A percentile compares a stretch with the other conserved stretches of the same genome.
Evolutionary conservation across 176 grass and related monocot genomes (phyloP).

Genomic region (Areca catechu): DNA sequence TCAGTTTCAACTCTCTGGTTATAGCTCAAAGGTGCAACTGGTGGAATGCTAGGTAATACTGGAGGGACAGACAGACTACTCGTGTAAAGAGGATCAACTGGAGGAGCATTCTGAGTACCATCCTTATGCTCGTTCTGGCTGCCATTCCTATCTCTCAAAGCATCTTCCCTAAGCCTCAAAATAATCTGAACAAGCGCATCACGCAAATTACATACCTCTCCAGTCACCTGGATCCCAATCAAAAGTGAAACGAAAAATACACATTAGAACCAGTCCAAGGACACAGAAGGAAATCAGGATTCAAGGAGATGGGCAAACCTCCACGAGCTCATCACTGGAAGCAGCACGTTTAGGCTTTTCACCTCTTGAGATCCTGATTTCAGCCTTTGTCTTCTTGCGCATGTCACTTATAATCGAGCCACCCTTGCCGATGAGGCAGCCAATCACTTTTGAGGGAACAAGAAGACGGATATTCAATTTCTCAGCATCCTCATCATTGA

Average conservation of each 20-base stretch:
- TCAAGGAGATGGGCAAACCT: conserved; percentile 39
- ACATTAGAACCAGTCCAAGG: no score
- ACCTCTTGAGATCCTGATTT: conserved; percentile 81
- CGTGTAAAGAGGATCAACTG: conserved; percentile 48
- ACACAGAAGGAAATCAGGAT: conserved; percentile 2
- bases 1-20: conserved; percentile 63
- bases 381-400: conserved; percentile 69
- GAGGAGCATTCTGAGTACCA: conserved; percentile 27
- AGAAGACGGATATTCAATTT: conserved; percentile 66
- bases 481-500: conserved; percentile 54
- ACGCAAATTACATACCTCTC: conserved; percentile 72
- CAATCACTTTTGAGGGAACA: conserved; percentile 67
- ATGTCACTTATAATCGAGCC: conserved; percentile 92
- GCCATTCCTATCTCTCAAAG: conserved; percentile 69
- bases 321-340: conserved; percentile 77
- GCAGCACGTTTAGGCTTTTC: conserved; percentile 62
- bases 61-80: conserved; percentile 43
- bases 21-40: conserved; percentile 39
- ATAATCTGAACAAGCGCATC: conserved; percentile 87
- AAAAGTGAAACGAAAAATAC: neutral
- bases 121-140: conserved; percentile 55
- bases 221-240: conserved; percentile 44
- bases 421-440: conserved; percentile 93
- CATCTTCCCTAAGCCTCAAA: conserved; percentile 86
- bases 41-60: conserved; percentile 40